A percentile compares a stretch with the other conserved stretches of the same genome.
phyloP scores from a whole-genome alignment of 2,329 filamentous ascomycete genomes.

The Penicillium decumbens region DNA sequence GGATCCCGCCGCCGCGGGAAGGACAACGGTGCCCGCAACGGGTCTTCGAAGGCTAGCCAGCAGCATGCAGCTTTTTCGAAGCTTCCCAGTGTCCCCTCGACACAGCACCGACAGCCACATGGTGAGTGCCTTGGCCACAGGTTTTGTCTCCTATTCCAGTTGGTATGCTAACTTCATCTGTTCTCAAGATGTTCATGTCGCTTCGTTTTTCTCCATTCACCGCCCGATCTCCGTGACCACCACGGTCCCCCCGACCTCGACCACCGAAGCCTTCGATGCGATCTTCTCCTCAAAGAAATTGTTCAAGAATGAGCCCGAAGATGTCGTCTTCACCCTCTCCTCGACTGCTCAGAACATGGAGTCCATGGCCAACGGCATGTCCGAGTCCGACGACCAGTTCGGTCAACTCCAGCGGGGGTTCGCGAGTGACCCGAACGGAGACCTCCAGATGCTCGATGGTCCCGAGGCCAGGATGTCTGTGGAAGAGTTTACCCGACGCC shows the following conservation, averaged over 20 bases:
- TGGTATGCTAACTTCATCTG: not conserved
- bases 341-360: constrained; percentile 46
- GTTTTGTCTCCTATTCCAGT: not conserved
- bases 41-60: constrained; percentile 35
- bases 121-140: constrained; percentile 31
- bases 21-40: constrained; percentile 31
- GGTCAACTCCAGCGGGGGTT: constrained; percentile 29
- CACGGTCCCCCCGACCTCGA: constrained; percentile 68
- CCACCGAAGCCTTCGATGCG: constrained; percentile 70
- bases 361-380: constrained; percentile 31
- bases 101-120: constrained; percentile 46
- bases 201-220: constrained; percentile 93
- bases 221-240: constrained; percentile 85
- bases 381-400: constrained; percentile 34
- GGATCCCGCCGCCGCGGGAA: constrained; percentile 35
- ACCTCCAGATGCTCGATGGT: constrained; percentile 49
- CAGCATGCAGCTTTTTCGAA: constrained; percentile 39
- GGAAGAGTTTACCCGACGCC: constrained; percentile 64
- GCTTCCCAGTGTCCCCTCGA: constrained; percentile 48
- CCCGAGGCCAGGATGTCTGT: constrained; percentile 61
- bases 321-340: constrained; percentile 63
- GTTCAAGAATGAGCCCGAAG: constrained; percentile 44
- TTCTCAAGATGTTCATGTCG: constrained; percentile 70
- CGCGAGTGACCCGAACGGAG: constrained; percentile 30
- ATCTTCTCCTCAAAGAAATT: constrained; percentile 67